Conservation (phyloP, 805 yeast genomes). For the Groenewaldozyma salmanticensis region DNA sequence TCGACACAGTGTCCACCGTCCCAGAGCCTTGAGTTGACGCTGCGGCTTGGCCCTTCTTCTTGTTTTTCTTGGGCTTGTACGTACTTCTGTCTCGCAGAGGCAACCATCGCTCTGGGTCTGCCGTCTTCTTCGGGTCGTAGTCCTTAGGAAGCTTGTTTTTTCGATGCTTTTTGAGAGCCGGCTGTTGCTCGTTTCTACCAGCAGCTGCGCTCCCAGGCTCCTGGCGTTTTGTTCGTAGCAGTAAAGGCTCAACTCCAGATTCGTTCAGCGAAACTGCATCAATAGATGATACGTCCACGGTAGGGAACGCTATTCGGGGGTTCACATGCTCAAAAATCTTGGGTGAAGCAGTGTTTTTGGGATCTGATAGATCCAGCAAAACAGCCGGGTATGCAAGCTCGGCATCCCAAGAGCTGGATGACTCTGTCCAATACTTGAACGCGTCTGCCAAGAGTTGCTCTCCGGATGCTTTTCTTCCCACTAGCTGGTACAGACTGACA, state of each 20-base stretch:
- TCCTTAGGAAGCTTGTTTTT: constrained; percentile 31
- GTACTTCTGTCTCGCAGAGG: constrained; percentile 78
- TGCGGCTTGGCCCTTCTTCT: constrained; percentile 33
- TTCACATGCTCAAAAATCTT: no score
- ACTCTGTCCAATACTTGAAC: constrained; percentile 19
- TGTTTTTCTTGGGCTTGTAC: constrained; percentile 70
- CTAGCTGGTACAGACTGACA: constrained; percentile 39
- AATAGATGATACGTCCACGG: constrained; percentile 20
- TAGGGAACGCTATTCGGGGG: no score
- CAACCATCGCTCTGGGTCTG: constrained; percentile 82
- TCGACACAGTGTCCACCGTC: no score
- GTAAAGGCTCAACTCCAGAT: constrained; percentile 16
- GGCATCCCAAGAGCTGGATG: neutral
- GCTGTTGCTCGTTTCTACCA: no score
- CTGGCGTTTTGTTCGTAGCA: constrained; percentile 13
- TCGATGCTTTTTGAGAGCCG: constrained; percentile 17
- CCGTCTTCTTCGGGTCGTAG: constrained; percentile 31
- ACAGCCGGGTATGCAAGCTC: constrained; percentile 12
- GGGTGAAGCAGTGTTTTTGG: constrained; percentile 11
- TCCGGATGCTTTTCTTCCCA: constrained; percentile 31
- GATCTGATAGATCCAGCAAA: neutral
- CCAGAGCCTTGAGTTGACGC: constrained; percentile 51
- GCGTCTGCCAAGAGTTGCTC: constrained; percentile 27
- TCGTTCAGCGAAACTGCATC: constrained; percentile 19
- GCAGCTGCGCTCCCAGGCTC: constrained; percentile 20